phyloP scores from a whole-genome alignment of 2,329 filamentous ascomycete genomes.

The Diaporthe humulicola region DNA sequence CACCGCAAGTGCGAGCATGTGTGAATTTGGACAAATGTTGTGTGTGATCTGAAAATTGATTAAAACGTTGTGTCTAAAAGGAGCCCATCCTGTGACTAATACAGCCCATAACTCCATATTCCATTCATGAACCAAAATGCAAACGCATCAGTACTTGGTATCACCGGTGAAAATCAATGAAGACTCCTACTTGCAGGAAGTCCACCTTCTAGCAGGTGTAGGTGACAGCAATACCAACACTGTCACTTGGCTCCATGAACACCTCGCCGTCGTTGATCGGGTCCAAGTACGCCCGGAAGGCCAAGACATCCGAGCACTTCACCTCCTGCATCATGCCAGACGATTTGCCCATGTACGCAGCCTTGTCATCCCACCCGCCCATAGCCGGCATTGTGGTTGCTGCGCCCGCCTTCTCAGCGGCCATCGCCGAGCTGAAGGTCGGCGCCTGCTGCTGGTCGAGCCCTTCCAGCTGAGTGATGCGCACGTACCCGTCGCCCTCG shows the following conservation, averaged over 20 bases:
- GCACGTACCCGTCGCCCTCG: no score
- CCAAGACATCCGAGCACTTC: not conserved
- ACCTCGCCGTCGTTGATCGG: not conserved
- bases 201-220: not conserved
- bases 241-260: not conserved
- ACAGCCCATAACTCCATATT: not conserved
- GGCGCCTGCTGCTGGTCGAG: no score
- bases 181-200: no score
- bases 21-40: no score
- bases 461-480: no score
- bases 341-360: not conserved
- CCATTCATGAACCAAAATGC: not conserved
- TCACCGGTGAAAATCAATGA: not conserved
- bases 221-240: not conserved
- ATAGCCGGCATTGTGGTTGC: no score
- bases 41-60: no score
- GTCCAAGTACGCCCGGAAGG: not conserved
- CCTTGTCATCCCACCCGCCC: no score
- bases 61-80: no score
- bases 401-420: no score
- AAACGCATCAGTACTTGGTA: not conserved
- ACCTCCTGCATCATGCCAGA: not conserved
- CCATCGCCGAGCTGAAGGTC: no score
- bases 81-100: not conserved
- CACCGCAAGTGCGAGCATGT: no score